Evolutionary conservation across 108 stramenopile species (phyloP), one percentile per base, ranked within the genome.

Genomic region (Nitzschia putrida): DNA sequence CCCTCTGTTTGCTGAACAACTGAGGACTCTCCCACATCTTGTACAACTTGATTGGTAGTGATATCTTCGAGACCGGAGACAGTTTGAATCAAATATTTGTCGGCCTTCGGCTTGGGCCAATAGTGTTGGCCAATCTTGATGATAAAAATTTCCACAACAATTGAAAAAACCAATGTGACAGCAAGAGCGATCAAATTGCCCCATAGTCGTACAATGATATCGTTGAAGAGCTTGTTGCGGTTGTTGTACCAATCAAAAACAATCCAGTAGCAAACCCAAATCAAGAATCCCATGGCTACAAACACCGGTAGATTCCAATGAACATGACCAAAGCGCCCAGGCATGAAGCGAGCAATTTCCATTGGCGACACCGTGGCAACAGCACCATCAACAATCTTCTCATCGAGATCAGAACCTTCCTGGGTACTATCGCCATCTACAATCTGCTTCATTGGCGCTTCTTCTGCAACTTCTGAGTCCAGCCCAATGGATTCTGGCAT

Each of bases 341-440:
- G 68, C 38, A 69, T 56, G 38, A 57, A 42, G 29, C 68, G 54
- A 40, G 68, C 68, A 11, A 69, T 18, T 41, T 69, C 68, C 21
- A 66, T 34, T 21, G 61, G 42, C 13, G 44, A 45, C 44, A 13
- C 9, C 13, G 44, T 12, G 44, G 11, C 44, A 9, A 12, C 13
- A 9, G 9, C 11, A 12, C 11, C 13, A 45, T 45, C 44, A 45
- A 12, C 44, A 13, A 12, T 45, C 11, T 45, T 45, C 11, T 45
- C 13, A 13, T 9, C 11, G 11, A 13, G 9, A 12, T 45, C 44
- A 45, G 13, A 12, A 45, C 13, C 44, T 12, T 45, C 44, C 44
- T 12, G 11, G 11, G 9, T 45, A 9, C 44, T 45, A 45, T 12
- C 13, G 13, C 44, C 13, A 12, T 45, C 44, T 45, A 13, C 13